Evolutionary conservation across 768 basidiomycete genomes (phyloP).

Genomic region (Cystobasidium ongulense): DNA sequence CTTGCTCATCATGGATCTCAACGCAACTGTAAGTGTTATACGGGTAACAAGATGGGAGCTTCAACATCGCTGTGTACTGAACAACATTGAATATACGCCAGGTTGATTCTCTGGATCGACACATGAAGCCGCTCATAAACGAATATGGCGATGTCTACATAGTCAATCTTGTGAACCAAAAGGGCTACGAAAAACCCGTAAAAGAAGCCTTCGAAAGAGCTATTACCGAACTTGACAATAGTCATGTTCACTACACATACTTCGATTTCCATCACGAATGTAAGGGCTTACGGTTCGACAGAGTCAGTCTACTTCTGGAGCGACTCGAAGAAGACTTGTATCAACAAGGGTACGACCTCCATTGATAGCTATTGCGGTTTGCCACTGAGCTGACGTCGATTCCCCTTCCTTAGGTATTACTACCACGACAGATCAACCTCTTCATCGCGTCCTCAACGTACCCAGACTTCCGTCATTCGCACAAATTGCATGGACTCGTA

Average conservation of each 20-base stretch:
- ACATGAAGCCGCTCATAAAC: slow-evolving; percentile 64
- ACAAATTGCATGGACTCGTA: slow-evolving; percentile 90
- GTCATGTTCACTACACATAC: slow-evolving; percentile 75
- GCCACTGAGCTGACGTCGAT: too few species aligned
- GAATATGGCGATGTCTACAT: slow-evolving; percentile 70
- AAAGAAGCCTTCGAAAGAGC: slow-evolving; percentile 89
- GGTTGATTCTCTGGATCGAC: slow-evolving; percentile 63
- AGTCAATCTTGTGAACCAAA: slow-evolving; percentile 87
- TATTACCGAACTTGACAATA: slow-evolving; percentile 57
- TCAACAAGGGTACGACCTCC: slow-evolving; percentile 63
- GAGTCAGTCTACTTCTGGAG: slow-evolving; percentile 74
- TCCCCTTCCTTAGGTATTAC: slow-evolving; percentile 58
- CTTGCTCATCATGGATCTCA: slow-evolving; percentile 86
- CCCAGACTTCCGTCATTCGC: slow-evolving; percentile 70
- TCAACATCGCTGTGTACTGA: slow-evolving; percentile 21
- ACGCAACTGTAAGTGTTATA: slow-evolving; percentile 69
- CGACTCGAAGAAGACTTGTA: slow-evolving; percentile 62
- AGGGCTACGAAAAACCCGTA: slow-evolving; percentile 82
- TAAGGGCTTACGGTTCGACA: slow-evolving; percentile 87
- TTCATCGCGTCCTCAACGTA: slow-evolving; percentile 50
- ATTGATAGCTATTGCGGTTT: too few species aligned
- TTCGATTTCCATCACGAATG: slow-evolving; percentile 98
- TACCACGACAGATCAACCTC: slow-evolving; percentile 52
- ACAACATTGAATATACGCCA: slow-evolving; percentile 44
- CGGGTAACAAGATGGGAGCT: neutral